Conservation (phyloP, 2,329 filamentous ascomycete genomes). For the Diplocarpon rosae region DNA sequence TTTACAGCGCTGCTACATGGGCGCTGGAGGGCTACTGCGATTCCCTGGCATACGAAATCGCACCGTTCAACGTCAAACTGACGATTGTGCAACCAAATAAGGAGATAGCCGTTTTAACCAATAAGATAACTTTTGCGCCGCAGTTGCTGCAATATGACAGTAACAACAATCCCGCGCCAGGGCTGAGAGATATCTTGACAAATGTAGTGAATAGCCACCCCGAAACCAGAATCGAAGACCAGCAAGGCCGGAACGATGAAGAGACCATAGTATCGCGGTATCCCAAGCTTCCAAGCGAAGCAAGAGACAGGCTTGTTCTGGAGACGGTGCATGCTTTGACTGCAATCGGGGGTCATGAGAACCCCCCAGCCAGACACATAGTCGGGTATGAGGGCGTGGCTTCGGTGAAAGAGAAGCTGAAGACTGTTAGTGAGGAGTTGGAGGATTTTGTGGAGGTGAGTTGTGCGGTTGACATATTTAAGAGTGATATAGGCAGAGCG, state of each 20-base stretch:
- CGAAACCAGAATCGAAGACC: constrained; percentile 38
- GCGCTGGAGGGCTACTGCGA: constrained; percentile 94
- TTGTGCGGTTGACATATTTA: constrained; percentile 29
- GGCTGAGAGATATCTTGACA: constrained; percentile 71
- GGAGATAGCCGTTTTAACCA: constrained; percentile 79
- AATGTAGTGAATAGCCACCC: constrained; percentile 70
- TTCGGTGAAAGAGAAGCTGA: constrained; percentile 89
- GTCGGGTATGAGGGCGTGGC: constrained; percentile 81
- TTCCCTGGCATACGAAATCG: constrained; percentile 88
- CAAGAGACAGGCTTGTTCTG: constrained; percentile 64
- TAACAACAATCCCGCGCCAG: constrained; percentile 63
- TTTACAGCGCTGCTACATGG: constrained; percentile 90
- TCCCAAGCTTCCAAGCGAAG: constrained; percentile 55
- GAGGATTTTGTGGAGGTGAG: constrained; percentile 94
- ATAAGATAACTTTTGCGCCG: constrained; percentile 75
- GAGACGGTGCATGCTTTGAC: constrained; percentile 88
- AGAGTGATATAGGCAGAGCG: constrained; percentile 23
- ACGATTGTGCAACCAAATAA: constrained; percentile 94
- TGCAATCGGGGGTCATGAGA: constrained; percentile 90
- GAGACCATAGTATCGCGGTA: constrained; percentile 51
- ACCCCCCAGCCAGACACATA: constrained; percentile 87
- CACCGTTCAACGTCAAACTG: constrained; percentile 92
- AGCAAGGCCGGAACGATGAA: constrained; percentile 13
- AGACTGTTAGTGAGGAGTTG: constrained; percentile 89
- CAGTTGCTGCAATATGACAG: constrained; percentile 60